phyloP scores from a whole-genome alignment of 345 rosid genomes.

The Melastoma malabathricum region DNA sequence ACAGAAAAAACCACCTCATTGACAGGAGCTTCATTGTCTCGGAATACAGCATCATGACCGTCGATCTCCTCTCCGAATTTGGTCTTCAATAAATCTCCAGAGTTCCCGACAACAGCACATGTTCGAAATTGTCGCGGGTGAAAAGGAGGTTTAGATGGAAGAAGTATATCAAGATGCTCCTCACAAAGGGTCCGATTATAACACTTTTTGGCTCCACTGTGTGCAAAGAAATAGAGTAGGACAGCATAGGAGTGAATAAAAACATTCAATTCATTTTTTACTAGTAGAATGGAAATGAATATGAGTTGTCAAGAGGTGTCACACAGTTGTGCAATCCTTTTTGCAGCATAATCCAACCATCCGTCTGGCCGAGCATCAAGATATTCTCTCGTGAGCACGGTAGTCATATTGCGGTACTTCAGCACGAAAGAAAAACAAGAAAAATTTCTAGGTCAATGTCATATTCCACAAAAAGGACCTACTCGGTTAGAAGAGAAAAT shows the following conservation, averaged over 20 bases:
- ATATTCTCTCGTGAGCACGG: slow-evolving; percentile 88
- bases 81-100: slow-evolving; percentile 88
- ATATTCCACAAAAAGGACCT: too few relatives aligned
- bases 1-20: slow-evolving; percentile 32
- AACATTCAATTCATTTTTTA: too few relatives aligned
- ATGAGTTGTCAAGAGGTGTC: slow-evolving; percentile 13
- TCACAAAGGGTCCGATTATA: slow-evolving; percentile 76
- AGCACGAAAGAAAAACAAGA: background rate
- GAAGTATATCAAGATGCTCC: slow-evolving; percentile 69
- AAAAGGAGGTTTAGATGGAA: slow-evolving; percentile 87
- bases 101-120: slow-evolving; percentile 94
- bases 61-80: slow-evolving; percentile 84
- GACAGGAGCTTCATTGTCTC: slow-evolving; percentile 97
- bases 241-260: too few relatives aligned
- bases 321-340: slow-evolving; percentile 85
- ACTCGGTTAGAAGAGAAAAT: background rate
- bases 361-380: slow-evolving; percentile 91
- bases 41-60: slow-evolving; percentile 83
- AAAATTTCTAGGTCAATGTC: too few relatives aligned
- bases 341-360: slow-evolving; percentile 91
- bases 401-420: slow-evolving; percentile 98
- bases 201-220: slow-evolving; percentile 80
- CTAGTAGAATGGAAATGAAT: too few relatives aligned
- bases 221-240: slow-evolving; percentile 5
- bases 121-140: slow-evolving; percentile 64